Percentiles rank a stretch among this genome's conserved stretches.
phyloP scores from a whole-genome alignment of 306 rosid species.

The Psophocarpus tetragonolobus region DNA sequence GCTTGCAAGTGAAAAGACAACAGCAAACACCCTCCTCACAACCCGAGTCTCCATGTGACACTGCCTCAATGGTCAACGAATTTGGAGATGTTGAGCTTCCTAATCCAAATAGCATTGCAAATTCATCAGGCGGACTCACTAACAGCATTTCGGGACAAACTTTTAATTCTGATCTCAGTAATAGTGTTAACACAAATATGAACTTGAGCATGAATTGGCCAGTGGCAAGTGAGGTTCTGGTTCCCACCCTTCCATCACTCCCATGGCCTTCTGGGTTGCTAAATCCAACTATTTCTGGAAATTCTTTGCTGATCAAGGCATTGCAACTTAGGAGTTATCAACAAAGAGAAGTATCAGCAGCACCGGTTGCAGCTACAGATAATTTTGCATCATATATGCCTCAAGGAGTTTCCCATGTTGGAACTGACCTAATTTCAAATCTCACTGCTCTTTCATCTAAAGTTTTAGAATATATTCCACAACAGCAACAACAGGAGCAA shows the following conservation, averaged over 20 bases:
- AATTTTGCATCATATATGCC: constrained; percentile 40
- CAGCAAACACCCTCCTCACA: constrained; percentile 61
- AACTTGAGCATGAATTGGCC: constrained; percentile 60
- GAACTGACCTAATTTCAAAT: constrained; percentile 46
- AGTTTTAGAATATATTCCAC: constrained; percentile 55
- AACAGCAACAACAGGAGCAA: constrained; percentile 61
- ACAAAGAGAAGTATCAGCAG: constrained; percentile 43
- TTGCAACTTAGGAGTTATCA: constrained; percentile 74
- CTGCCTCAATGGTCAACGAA: constrained; percentile 65
- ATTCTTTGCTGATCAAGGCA: constrained; percentile 88
- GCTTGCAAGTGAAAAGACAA: constrained; percentile 54
- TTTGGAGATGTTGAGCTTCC: constrained; percentile 70
- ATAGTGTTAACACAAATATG: constrained; percentile 49
- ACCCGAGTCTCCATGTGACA: constrained; percentile 72
- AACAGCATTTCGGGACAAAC: constrained; percentile 45
- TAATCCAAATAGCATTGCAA: constrained; percentile 47
- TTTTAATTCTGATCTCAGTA: constrained; percentile 28
- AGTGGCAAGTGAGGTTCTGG: constrained; percentile 32
- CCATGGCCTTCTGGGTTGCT: constrained; percentile 63
- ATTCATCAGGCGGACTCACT: constrained; percentile 44
- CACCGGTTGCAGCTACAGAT: constrained; percentile 22
- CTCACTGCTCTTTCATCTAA: constrained; percentile 63
- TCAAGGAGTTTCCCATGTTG: constrained; percentile 48
- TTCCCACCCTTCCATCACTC: constrained; percentile 48
- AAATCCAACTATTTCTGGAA: constrained; percentile 54